Conservation (phyloP, 2,329 filamentous ascomycete species). For the Trichoderma pleuroti region DNA sequence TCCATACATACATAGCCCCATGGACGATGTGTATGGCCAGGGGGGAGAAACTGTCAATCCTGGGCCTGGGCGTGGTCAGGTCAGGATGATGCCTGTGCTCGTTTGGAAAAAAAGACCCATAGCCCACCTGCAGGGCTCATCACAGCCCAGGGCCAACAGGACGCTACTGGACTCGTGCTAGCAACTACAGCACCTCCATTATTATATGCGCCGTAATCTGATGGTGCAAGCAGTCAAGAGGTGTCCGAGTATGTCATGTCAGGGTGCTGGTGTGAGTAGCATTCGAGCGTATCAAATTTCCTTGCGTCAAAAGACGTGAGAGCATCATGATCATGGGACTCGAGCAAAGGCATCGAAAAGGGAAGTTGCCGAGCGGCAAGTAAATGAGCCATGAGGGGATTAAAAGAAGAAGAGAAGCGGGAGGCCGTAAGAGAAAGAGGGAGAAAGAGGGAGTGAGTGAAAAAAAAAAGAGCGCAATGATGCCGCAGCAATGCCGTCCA, state of each 20-base stretch:
- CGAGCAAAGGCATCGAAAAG: background rate
- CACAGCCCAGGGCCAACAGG: background rate
- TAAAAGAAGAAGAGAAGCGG: no score
- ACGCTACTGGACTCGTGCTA: background rate
- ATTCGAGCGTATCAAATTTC: background rate
- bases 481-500: background rate
- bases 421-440: background rate
- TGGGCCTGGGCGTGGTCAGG: background rate
- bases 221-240: background rate
- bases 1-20: background rate
- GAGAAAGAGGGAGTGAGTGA: background rate
- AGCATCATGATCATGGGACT: background rate
- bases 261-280: background rate
- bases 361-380: background rate
- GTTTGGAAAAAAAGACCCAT: constrained; percentile 5
- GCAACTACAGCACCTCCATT: background rate
- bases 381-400: background rate
- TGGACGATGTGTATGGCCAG: background rate
- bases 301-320: background rate
- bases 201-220: background rate
- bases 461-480: background rate
- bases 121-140: constrained; percentile 5
- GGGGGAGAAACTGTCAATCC: background rate
- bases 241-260: no score
- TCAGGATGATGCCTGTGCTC: constrained; percentile 10